These are phyloP conservation scores for Boletus reticuloceps DNA, from an alignment of 768 basidiomycete genomes.

Conservation along the genomic window DNA sequence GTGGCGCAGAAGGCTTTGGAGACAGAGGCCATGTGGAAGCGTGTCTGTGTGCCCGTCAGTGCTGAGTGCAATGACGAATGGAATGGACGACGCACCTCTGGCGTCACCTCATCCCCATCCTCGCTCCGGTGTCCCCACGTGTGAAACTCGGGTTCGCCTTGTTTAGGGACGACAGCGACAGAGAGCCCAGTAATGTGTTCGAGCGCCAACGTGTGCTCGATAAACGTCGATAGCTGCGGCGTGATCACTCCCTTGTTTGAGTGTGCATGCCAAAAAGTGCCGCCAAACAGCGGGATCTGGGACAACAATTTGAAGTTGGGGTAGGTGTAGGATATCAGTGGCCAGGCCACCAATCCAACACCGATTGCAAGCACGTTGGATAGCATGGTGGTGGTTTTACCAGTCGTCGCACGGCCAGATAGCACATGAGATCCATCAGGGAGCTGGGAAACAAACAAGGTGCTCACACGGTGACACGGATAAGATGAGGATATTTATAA, in stretches of 20 bases:
- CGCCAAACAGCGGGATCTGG: not conserved
- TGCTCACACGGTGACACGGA: too few species aligned
- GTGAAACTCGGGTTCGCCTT: slow-evolving; percentile 29
- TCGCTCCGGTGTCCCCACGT: slow-evolving; percentile 38
- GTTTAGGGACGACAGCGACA: slow-evolving; percentile 24
- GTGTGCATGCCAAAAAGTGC: not conserved
- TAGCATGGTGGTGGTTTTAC: slow-evolving; percentile 3
- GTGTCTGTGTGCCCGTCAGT: slow-evolving; percentile 30
- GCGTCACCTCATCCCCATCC: slow-evolving; percentile 29
- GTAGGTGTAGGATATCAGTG: slow-evolving; percentile 6
- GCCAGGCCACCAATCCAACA: slow-evolving; percentile 11
- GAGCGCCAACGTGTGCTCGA: slow-evolving; percentile 15
- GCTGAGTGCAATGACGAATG: too few species aligned
- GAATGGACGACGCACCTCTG: slow-evolving; percentile 27
- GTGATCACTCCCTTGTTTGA: slow-evolving; percentile 8
- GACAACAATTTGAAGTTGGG: not conserved
- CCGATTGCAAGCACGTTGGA: slow-evolving; percentile 2
- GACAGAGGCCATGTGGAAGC: slow-evolving; percentile 37
- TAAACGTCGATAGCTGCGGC: slow-evolving; percentile 15
- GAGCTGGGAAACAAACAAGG: too few species aligned
- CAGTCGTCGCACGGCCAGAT: too few species aligned
- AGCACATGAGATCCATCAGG: too few species aligned
- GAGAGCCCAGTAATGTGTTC: slow-evolving; percentile 33
- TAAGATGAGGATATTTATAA: too few species aligned
- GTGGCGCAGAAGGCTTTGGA: slow-evolving; percentile 41